Base-by-base conservation (phyloP, 176 grass and related monocot genomes). In the Elymus sibiricus region DNA sequence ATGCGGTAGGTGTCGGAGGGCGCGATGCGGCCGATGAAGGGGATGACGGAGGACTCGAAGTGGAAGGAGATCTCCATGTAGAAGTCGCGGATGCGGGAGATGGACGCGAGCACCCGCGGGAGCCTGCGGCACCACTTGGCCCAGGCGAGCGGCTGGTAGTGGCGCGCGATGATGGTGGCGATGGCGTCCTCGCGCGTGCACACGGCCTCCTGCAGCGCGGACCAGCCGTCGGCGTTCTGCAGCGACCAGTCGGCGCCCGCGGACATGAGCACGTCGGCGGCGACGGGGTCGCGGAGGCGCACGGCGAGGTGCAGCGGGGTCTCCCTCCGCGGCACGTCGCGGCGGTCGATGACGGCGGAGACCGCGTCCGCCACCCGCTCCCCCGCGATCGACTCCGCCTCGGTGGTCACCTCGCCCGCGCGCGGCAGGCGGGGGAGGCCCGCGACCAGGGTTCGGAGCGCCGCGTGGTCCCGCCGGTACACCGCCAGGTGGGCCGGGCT, bases 41-140 rank as follows among this genome's bases (percentile, higher is more conserved):
- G 97, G 38, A 99, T 99, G 28, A 99, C 97, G 38, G 97, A 99
- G 37, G 94, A 96, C 88, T 99, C 97, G 71, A 99, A 99, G 86
- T 99, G 94, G 88, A 99, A 99, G 70, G 92, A 91, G 90, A 99
- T 99, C 88, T 99, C 97, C 97, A 99, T 99, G 86, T 99, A 99
- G 82, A 96, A 96, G 84, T 99, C 92, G 1, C 86, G 86, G 84
- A 99, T 96, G 84, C 94, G 80, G 37, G 27, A 43, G 49, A 99
- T 83, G 61, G 90, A 93, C 28, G 97, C 92, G 29, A 99, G 93
- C 55, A 99, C 87, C 21, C 97, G 90, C 13, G 97, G 97, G 37
- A 99, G 89, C 4, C 97, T 35, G 9, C 94, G 93, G 86, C 97
- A 96, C 97, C 94, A 99, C 90, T 99, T 99, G 64, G 97, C 94